Evolutionary conservation across 352 stramenopile species (phyloP).

Genomic region (Pythium guiyangense): DNA sequence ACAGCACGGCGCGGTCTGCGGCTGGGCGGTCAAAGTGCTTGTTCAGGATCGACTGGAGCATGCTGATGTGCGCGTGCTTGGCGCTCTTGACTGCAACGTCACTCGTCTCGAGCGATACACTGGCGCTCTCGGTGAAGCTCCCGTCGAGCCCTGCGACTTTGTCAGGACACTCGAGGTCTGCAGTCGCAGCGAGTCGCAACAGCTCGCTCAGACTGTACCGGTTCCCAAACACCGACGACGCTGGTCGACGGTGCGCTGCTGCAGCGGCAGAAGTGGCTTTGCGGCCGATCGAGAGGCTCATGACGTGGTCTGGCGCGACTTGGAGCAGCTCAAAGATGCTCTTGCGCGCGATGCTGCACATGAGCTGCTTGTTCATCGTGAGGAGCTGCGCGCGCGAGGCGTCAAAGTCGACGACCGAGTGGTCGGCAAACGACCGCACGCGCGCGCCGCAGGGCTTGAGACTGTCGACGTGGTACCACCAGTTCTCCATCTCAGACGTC

Average conservation of each 20-base stretch:
- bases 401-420: slow-evolving; percentile 41
- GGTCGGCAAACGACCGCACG: slow-evolving; percentile 22
- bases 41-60: slow-evolving; percentile 42
- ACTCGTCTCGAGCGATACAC: neutral
- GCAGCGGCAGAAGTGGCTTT: neutral
- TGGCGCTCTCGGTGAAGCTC: slow-evolving; percentile 4
- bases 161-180: slow-evolving; percentile 51
- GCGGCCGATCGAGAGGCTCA: slow-evolving; percentile 38
- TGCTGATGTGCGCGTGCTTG: slow-evolving; percentile 21
- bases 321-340: slow-evolving; percentile 62
- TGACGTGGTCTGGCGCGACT: slow-evolving; percentile 53
- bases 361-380: slow-evolving; percentile 36
- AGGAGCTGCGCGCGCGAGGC: slow-evolving; percentile 25
- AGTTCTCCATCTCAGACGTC: slow-evolving; percentile 46
- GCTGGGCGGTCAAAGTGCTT: slow-evolving; percentile 46
- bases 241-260: neutral
- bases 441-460: slow-evolving; percentile 20
- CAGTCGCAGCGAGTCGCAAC: slow-evolving; percentile 41
- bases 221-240: slow-evolving; percentile 20
- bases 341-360: slow-evolving; percentile 53
- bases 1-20: slow-evolving; percentile 9
- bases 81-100: neutral
- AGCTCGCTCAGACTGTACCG: slow-evolving; percentile 51
- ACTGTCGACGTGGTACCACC: slow-evolving; percentile 68
- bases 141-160: slow-evolving; percentile 26